phyloP scores from a whole-genome alignment of 495 filamentous ascomycete genomes.

The Daldinia concentrica region DNA sequence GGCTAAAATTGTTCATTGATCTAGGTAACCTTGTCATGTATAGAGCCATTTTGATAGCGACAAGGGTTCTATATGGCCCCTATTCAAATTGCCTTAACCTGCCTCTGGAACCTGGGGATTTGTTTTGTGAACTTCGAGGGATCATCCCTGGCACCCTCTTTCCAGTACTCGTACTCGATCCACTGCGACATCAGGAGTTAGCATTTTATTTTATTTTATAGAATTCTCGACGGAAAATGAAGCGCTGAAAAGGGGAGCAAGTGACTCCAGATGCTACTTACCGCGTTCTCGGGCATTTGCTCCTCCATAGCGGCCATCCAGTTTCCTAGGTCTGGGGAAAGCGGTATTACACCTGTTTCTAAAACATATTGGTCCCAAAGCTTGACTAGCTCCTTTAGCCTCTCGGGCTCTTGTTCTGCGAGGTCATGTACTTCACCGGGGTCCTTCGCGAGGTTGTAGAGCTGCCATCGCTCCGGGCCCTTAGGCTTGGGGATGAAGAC shows the following conservation, averaged over 20 bases:
- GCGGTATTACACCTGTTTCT: conserved; percentile 63
- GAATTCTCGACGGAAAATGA: no score
- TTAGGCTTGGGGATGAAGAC: conserved; percentile 49
- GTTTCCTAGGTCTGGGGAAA: conserved; percentile 49
- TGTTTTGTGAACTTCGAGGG: conserved; percentile 64
- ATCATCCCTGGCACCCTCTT: conserved; percentile 65
- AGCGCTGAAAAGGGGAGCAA: not conserved
- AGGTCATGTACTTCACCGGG: conserved; percentile 55
- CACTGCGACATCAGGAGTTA: conserved; percentile 42
- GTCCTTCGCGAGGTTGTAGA: conserved; percentile 53
- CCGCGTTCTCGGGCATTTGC: conserved; percentile 71
- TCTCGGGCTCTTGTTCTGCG: conserved; percentile 43
- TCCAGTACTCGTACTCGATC: conserved; percentile 78
- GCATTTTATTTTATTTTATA: not conserved
- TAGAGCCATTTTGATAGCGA: not conserved
- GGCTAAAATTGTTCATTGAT: not conserved
- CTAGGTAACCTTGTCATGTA: not conserved
- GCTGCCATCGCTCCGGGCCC: conserved; percentile 45
- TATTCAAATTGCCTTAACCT: conserved; percentile 52
- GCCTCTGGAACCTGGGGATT: conserved; percentile 61
- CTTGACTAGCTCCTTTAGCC: conserved; percentile 48
- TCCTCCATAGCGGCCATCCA: conserved; percentile 68
- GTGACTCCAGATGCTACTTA: not conserved
- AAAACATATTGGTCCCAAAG: conserved; percentile 60
- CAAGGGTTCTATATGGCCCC: not conserved